Percentiles rank a stretch among this genome's conserved stretches.
These are phyloP conservation scores for Hortiboletus campestris DNA, from an alignment of 768 basidiomycete genomes.

Conservation along the genomic window DNA sequence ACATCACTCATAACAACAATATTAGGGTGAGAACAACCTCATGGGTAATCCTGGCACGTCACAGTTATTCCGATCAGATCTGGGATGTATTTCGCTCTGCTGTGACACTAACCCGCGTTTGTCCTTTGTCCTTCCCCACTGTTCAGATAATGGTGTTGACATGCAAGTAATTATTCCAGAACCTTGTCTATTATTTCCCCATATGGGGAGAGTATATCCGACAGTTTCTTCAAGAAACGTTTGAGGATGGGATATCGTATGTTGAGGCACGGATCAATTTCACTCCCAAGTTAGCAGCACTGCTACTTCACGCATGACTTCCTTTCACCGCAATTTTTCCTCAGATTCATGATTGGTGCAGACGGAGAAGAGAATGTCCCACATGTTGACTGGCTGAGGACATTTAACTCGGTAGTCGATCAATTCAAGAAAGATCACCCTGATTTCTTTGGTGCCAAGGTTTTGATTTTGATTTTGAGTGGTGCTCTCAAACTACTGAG, in stretches of 20 bases:
- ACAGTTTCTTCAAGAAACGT: conserved; percentile 57
- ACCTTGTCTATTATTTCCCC: conserved; percentile 48
- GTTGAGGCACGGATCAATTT: conserved; percentile 71
- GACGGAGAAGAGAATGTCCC: conserved; percentile 57
- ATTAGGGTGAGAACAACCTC: conserved; percentile 45
- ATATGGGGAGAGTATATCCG: conserved; percentile 60
- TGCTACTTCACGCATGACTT: background rate
- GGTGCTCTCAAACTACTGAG: background rate
- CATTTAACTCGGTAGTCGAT: conserved; percentile 50
- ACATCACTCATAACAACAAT: conserved; percentile 69
- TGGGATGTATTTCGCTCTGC: conserved; percentile 71
- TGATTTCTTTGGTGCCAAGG: conserved; percentile 67
- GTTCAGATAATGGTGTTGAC: background rate
- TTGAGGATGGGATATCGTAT: conserved; percentile 73
- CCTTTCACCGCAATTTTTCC: background rate
- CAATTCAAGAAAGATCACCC: conserved; percentile 57
- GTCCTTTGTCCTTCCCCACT: conserved; percentile 10
- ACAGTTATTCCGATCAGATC: conserved; percentile 44
- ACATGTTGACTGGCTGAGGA: conserved; percentile 57
- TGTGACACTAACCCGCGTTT: conserved; percentile 48
- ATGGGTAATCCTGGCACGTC: background rate
- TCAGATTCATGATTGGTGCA: conserved; percentile 53
- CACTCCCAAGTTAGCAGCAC: conserved; percentile 43
- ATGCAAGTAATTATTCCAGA: conserved; percentile 21
- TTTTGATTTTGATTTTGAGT: conserved; percentile 23